phyloP scores from a whole-genome alignment of 1,284 basidiomycete species.

The Rhodofomes roseus region DNA sequence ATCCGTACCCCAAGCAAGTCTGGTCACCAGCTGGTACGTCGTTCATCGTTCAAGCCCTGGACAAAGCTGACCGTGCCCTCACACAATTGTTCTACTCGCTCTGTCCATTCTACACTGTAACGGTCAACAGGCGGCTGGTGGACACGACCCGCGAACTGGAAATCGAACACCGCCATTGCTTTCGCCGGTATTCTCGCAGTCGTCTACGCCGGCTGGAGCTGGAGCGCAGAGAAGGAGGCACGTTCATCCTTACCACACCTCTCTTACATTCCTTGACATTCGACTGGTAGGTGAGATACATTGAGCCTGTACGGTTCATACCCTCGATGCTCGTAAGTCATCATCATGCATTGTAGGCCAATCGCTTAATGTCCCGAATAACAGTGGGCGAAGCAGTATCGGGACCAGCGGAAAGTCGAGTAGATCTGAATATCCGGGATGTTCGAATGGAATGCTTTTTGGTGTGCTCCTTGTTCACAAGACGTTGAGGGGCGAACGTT shows the following conservation, averaged over 20 bases:
- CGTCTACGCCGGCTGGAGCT: slow-evolving; percentile 55
- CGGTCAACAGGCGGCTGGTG: slow-evolving; percentile 67
- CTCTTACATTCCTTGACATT: neutral
- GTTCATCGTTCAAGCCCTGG: no score
- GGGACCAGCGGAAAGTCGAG: slow-evolving; percentile 11
- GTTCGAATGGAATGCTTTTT: neutral
- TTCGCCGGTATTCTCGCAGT: slow-evolving; percentile 54
- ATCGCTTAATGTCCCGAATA: neutral
- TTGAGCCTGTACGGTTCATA: slow-evolving; percentile 51
- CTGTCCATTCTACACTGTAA: neutral
- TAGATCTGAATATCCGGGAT: neutral
- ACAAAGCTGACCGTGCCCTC: neutral
- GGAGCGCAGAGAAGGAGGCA: slow-evolving; percentile 67
- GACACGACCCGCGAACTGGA: slow-evolving; percentile 70
- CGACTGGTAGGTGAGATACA: slow-evolving; percentile 20
- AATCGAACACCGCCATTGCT: slow-evolving; percentile 59
- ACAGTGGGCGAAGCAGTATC: slow-evolving; percentile 34
- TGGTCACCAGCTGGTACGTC: slow-evolving; percentile 64
- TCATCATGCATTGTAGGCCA: neutral
- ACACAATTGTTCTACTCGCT: neutral
- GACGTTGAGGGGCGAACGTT: no score
- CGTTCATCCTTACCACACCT: slow-evolving; percentile 11
- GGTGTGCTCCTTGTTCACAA: neutral
- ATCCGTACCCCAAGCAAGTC: slow-evolving; percentile 68
- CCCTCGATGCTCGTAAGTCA: slow-evolving; percentile 59